These are phyloP conservation scores for Torulaspora gathmanii DNA, from an alignment of 805 yeast species.

Conservation along the genomic window DNA sequence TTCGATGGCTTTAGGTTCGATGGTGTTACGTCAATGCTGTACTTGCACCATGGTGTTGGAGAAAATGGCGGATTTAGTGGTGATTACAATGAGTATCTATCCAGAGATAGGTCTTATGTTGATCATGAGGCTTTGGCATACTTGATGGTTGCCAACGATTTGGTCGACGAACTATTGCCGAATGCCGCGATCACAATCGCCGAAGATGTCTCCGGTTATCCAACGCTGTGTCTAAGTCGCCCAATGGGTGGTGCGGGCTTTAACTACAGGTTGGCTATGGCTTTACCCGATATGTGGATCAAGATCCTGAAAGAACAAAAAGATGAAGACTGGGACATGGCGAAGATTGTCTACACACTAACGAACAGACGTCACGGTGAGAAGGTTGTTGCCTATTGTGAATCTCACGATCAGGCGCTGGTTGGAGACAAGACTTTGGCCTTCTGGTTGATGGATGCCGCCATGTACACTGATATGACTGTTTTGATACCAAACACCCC, in stretches of 20 bases:
- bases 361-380: conserved; percentile 87
- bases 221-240: conserved; percentile 80
- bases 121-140: conserved; percentile 85
- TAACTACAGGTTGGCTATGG: conserved; percentile 93
- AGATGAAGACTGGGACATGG: conserved; percentile 92
- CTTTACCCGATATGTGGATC: conserved; percentile 99
- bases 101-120: conserved; percentile 58
- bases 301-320: conserved; percentile 74
- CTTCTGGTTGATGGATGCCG: conserved; percentile 97
- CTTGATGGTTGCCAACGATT: conserved; percentile 83
- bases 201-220: conserved; percentile 97
- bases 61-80: conserved; percentile 81
- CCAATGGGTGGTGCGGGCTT: conserved; percentile 84
- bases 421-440: conserved; percentile 97
- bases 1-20: conserved; percentile 97
- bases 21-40: conserved; percentile 93
- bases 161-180: conserved; percentile 53
- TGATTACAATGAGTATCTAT: conserved; percentile 85
- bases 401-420: conserved; percentile 94
- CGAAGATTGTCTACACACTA: conserved; percentile 69
- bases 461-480: conserved; percentile 96
- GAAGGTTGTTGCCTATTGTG: conserved; percentile 86
- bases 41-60: conserved; percentile 88
- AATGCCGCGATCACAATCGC: conserved; percentile 72
- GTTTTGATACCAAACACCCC: conserved; percentile 66